phyloP scores from a whole-genome alignment of 768 basidiomycete genomes.

The Boletellus emodensis region DNA sequence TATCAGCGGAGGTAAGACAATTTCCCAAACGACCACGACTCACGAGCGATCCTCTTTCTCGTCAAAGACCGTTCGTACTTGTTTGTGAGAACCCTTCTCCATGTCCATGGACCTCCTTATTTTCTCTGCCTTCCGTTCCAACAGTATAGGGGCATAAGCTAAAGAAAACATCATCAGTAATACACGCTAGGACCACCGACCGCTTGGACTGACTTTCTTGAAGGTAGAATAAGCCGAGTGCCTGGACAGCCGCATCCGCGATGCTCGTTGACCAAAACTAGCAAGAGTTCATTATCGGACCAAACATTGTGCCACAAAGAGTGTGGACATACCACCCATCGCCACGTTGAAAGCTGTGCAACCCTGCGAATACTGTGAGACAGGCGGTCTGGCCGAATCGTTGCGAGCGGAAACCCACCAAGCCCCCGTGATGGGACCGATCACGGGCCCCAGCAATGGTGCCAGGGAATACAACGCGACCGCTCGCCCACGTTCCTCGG shows the following conservation, averaged over 20 bases:
- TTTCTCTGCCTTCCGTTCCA: constrained; percentile 48
- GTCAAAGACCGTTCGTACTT: constrained; percentile 49
- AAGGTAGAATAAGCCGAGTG: constrained; percentile 52
- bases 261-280: constrained; percentile 69
- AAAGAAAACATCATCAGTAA: constrained; percentile 13
- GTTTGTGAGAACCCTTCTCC: constrained; percentile 39
- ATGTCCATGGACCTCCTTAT: constrained; percentile 44
- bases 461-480: constrained; percentile 63
- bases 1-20: neutral
- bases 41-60: constrained; percentile 39
- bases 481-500: constrained; percentile 62
- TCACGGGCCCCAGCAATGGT: constrained; percentile 60
- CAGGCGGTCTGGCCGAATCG: neutral
- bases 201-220: constrained; percentile 51
- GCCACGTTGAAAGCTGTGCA: constrained; percentile 59
- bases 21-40: constrained; percentile 16
- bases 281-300: neutral
- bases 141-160: constrained; percentile 30
- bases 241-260: constrained; percentile 50
- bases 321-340: constrained; percentile 59
- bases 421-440: constrained; percentile 60
- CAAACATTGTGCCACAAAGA: neutral
- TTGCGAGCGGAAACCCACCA: constrained; percentile 35
- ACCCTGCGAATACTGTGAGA: constrained; percentile 34
- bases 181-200: neutral